Conservation (phyloP, 2,329 filamentous ascomycete species). For the Neonectria ditissima region DNA sequence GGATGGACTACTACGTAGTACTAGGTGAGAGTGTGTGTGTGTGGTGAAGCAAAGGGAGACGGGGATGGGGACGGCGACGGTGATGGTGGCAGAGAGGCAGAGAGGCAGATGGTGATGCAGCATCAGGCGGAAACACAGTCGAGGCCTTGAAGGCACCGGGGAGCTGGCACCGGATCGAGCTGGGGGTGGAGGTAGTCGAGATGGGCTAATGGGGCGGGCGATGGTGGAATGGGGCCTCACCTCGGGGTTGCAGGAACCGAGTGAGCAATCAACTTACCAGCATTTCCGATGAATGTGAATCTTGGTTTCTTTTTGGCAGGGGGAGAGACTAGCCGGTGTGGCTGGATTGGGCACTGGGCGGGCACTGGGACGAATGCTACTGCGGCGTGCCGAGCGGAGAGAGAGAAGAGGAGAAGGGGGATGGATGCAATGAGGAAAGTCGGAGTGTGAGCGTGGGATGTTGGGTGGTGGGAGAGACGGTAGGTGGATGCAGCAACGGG, state of each 20-base stretch:
- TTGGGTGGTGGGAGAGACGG: conserved; percentile 5
- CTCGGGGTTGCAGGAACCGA: conserved; percentile 35
- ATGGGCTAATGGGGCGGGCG: conserved; percentile 3
- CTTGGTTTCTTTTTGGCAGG: background rate
- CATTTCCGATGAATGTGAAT: conserved; percentile 4
- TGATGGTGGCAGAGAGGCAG: background rate
- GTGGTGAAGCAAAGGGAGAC: conserved; percentile 2
- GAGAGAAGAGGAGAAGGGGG: conserved; percentile 12
- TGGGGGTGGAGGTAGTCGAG: conserved; percentile 10
- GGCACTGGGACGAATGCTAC: background rate
- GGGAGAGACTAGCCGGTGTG: background rate
- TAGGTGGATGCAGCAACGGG: conserved; percentile 5
- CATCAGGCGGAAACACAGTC: conserved; percentile 3
- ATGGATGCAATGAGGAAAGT: conserved; percentile 5
- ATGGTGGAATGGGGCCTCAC: conserved; percentile 26
- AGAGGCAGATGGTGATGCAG: conserved; percentile 1
- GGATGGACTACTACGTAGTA: too few species aligned
- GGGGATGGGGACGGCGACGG: background rate
- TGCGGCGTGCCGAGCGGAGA: conserved; percentile 23
- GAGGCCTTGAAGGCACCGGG: conserved; percentile 31
- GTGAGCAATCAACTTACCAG: conserved; percentile 22
- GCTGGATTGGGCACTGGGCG: conserved; percentile 6
- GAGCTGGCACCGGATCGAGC: conserved; percentile 41
- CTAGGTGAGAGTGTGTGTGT: background rate
- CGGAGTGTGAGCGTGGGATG: background rate